Base-by-base conservation (phyloP, 2,329 filamentous ascomycete genomes). In the Anthostomella pinea region DNA sequence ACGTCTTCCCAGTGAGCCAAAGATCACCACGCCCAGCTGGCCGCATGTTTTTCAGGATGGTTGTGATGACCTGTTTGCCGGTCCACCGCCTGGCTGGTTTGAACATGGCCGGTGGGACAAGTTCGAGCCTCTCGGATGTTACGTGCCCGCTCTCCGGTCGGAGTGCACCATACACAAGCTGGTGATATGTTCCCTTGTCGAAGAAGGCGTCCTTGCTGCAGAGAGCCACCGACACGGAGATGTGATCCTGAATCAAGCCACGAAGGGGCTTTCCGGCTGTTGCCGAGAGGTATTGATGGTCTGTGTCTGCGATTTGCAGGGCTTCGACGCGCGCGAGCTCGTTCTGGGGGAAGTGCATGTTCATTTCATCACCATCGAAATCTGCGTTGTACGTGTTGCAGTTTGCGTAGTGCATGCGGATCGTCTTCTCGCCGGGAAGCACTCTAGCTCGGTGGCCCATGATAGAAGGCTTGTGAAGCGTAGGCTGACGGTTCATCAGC, bases 311-410 rank as follows among this genome's bases (percentile, higher is more conserved):
- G 54, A 98, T 83, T 51, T 89, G 87, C 50, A 95, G 76, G 2
- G 93, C 93, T 67, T 98, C 93, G 2, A 91, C 87, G 51, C 93
- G 78, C 11, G 93, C 93, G 48, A 97, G 74, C 60, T 97, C 94
- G 52, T 95, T 97, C 54, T 98, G 93, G 2, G 93, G 93, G 57
- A 98, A 97, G 66, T 98, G 93, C 90, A 98, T 94, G 63, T 98
- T 98, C 93, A 98, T 98, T 65, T 98, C 93, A 60, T 98, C 93
- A 63, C 93, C 93, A 57, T 98, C 94, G 58, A 98, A 98, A 73
- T 98, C 93, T 20, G 93, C 93, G 54, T 98, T 98, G 73, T 98
- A 98, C 1, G 93, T 96, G 58, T 98, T 98, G 64, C 93, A 97
- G 63, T 98, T 98, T 54, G 93, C 91, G 66, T 98, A 98, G 69